These are phyloP conservation scores for Aureobasidium sp. DNA, from an alignment of 2,329 filamentous ascomycete species.

Conservation along the genomic window DNA sequence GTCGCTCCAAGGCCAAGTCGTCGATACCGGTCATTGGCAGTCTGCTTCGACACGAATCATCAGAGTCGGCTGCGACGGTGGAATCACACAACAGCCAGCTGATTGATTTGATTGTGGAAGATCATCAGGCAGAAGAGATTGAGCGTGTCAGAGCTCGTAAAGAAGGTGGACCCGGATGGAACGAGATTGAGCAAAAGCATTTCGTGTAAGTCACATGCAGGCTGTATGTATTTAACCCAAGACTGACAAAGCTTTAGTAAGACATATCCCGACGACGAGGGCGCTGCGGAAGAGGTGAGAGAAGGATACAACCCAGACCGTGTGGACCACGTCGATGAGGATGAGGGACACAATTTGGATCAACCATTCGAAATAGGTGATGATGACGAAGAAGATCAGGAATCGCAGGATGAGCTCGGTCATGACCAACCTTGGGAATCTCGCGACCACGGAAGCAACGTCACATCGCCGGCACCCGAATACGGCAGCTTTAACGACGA, in stretches of 20 bases:
- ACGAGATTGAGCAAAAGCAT: constrained; percentile 46
- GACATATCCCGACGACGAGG: constrained; percentile 37
- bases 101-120: constrained; percentile 59
- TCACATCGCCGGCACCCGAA: constrained; percentile 18
- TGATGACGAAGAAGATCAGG: constrained; percentile 28
- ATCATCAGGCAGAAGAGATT: constrained; percentile 51
- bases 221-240: no score
- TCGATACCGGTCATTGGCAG: constrained; percentile 27
- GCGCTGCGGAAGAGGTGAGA: constrained; percentile 42
- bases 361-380: constrained; percentile 32
- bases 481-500: constrained; percentile 36
- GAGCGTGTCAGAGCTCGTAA: constrained; percentile 54
- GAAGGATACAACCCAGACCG: constrained; percentile 46
- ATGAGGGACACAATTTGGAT: constrained; percentile 35
- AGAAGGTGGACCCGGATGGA: constrained; percentile 53
- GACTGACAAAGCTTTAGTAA: constrained; percentile 19
- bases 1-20: constrained; percentile 24
- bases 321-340: constrained; percentile 33
- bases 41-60: constrained; percentile 40
- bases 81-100: constrained; percentile 54
- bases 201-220: constrained; percentile 38
- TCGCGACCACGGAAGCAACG: constrained; percentile 21
- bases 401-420: constrained; percentile 23
- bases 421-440: constrained; percentile 39
- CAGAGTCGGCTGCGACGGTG: constrained; percentile 22